Conservation (phyloP, 1,284 basidiomycete species). For the Quambalaria eucalypti region DNA sequence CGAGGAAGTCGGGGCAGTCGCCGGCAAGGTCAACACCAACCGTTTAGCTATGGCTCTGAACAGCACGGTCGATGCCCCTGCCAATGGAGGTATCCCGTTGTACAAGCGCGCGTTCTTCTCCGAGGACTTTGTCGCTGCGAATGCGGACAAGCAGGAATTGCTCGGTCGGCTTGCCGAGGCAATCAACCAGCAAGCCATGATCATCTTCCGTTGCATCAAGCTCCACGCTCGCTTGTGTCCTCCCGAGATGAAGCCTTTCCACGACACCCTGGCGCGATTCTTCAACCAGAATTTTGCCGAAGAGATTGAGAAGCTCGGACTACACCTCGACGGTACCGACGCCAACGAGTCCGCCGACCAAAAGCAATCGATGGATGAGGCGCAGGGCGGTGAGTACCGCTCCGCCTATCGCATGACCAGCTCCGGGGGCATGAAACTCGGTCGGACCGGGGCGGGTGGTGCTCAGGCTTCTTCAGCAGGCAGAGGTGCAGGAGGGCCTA, state of each 20-base stretch:
- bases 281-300: conserved; percentile 82
- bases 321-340: conserved; percentile 10
- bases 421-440: too few relatives aligned
- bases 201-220: conserved; percentile 72
- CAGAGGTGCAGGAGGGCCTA: too few relatives aligned
- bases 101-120: conserved; percentile 59
- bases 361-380: too few relatives aligned
- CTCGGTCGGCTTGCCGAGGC: conserved; percentile 63
- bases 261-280: conserved; percentile 73
- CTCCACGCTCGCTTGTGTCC: conserved; percentile 75
- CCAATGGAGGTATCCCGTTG: conserved; percentile 63
- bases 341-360: not conserved
- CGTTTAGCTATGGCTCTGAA: conserved; percentile 80
- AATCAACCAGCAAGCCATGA: conserved; percentile 65
- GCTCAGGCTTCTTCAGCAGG: too few relatives aligned
- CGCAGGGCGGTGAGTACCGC: too few relatives aligned
- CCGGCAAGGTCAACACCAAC: conserved; percentile 59
- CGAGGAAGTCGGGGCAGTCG: conserved; percentile 59
- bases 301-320: conserved; percentile 56
- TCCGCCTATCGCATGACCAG: too few relatives aligned
- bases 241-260: conserved; percentile 78
- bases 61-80: conserved; percentile 71
- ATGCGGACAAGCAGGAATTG: conserved; percentile 63
- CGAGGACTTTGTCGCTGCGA: conserved; percentile 55
- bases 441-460: too few relatives aligned